Conservation (phyloP, 2,329 filamentous ascomycete species). For the Pestalotiopsis sp. region DNA sequence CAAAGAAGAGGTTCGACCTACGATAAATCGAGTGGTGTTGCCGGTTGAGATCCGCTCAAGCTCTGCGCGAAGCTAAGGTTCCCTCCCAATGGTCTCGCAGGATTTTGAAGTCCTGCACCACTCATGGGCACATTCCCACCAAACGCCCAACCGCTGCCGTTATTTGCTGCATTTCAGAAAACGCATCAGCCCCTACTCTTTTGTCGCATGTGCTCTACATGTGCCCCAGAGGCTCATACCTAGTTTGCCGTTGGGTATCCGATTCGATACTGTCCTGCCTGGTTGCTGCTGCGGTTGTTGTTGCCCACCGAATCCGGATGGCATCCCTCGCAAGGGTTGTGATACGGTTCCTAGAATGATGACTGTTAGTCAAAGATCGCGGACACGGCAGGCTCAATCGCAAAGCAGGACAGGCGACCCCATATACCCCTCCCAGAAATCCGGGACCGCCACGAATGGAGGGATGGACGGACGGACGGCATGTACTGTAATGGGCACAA, state of each 20-base stretch:
- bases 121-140: conserved; percentile 65
- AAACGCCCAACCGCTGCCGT: conserved; percentile 63
- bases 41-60: conserved; percentile 63
- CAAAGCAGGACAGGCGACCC: background rate
- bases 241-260: conserved; percentile 68
- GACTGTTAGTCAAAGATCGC: conserved; percentile 34
- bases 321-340: conserved; percentile 64
- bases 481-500: background rate
- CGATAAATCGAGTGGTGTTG: conserved; percentile 66
- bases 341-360: conserved; percentile 55
- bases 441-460: background rate
- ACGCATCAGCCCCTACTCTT: conserved; percentile 26
- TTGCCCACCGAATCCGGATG: conserved; percentile 60
- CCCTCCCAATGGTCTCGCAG: conserved; percentile 56
- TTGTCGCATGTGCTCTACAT: conserved; percentile 7
- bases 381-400: background rate
- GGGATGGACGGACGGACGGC: background rate
- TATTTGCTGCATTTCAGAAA: conserved; percentile 41
- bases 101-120: conserved; percentile 54
- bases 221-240: conserved; percentile 45
- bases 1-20: conserved; percentile 46
- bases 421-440: background rate
- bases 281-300: conserved; percentile 58
- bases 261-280: conserved; percentile 56
- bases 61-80: conserved; percentile 70